Evolutionary conservation across 2,329 filamentous ascomycete genomes (phyloP), one percentile per base, ranked within the genome.

Genomic region (Penicillium sp.): DNA sequence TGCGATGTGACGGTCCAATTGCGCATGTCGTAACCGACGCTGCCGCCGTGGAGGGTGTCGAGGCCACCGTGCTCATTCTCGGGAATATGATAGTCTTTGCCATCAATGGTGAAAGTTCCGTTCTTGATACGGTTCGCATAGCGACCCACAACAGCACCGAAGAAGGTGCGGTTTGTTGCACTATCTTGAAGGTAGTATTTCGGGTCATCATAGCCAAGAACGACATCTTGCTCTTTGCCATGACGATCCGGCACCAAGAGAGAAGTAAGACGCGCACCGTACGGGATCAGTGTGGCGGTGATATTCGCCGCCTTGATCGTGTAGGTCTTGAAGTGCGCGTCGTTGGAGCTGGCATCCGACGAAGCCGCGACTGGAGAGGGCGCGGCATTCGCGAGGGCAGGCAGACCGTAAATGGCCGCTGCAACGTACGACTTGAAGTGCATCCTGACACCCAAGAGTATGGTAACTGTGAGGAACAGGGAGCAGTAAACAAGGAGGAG

Each of bases 111-210:
- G 71, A 85, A 85, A 3, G 83, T 84, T 55, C 82, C 82, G 60
- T 85, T 85, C 75, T 81, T 84, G 72, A 84, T 84, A 42, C 82
- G 80, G 68, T 84, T 84, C 59, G 82, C 82, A 72, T 84, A 84
- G 52, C 82, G 79, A 58, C 82, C 82, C 14, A 82, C 80, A 6
- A 81, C 71, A 2, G 81, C 71, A 19, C 80, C 81, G 62, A 81
- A 81, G 71, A 74, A 82, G 52, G 79, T 82, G 67, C 81, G 79
- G 52, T 79, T 79, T 35, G 79, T 81, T 61, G 78, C 68, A 8
- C 76, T 77, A 63, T 84, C 81, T 28, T 73, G 71, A 52, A 81
- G 62, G 66, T 83, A 80, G 62, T 78, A 65, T 22, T 71, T 71
- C 2, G 78, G 73, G 61, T 82, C 74, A 62, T 84, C 82, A 57